phyloP scores from a whole-genome alignment of 768 basidiomycete species.

The Lentinula boryana region DNA sequence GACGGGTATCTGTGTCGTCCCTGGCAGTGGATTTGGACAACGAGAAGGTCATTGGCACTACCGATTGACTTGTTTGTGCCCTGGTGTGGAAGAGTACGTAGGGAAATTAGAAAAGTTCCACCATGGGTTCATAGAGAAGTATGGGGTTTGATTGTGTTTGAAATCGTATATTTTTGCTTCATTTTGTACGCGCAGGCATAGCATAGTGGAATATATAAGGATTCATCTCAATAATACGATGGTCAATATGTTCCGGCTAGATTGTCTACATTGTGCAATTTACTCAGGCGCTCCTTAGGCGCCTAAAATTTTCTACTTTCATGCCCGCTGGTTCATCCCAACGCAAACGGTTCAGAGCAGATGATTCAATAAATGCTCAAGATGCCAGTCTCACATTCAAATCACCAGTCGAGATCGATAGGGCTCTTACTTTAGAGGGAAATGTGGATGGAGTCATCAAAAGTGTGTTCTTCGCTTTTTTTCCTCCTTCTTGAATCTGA shows the following conservation, averaged over 20 bases:
- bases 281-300: background rate
- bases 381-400: background rate
- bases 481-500: background rate
- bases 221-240: too few species aligned
- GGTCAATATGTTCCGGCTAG: too few species aligned
- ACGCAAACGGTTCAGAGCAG: background rate
- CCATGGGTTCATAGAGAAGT: slow-evolving; percentile 9
- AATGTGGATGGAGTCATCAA: background rate
- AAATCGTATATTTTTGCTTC: background rate
- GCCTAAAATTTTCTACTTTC: background rate
- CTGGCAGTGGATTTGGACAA: slow-evolving; percentile 94
- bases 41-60: slow-evolving; percentile 87
- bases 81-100: slow-evolving; percentile 91
- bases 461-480: background rate
- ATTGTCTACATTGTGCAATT: too few species aligned
- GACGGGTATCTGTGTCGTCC: slow-evolving; percentile 92
- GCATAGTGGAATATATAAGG: background rate
- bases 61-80: slow-evolving; percentile 89
- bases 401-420: background rate
- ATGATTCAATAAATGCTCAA: background rate
- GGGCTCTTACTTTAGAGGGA: background rate
- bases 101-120: slow-evolving; percentile 55
- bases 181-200: background rate
- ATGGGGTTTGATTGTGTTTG: background rate
- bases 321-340: background rate